Evolutionary conservation across 176 grass and related monocot genomes (phyloP), one percentile per base, ranked within the genome.

Genomic region (Aechmea fasciata): DNA sequence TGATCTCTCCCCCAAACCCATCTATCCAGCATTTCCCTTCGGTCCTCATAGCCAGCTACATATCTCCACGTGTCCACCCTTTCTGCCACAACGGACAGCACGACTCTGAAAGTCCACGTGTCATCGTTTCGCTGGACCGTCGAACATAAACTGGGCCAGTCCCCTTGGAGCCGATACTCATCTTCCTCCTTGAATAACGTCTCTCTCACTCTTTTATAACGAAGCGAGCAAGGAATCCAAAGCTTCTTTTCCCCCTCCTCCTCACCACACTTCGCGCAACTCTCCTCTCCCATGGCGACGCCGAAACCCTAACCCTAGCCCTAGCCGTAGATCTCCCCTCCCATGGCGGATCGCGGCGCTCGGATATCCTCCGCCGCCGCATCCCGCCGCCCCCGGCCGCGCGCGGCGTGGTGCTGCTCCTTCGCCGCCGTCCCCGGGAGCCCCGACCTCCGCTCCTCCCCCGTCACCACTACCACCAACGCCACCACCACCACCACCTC

Each of bases 331-430:
- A 49, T 63, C 23, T 10, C 24, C 23, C 57, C 59, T 0, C 12
- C 9, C 18, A 88, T 88, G 85, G 69, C 69, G 57, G 80, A 87
- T 11, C 65, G 15, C 3, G 14, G 55, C 20, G n/a, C 7, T 9
- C 55, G 55, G n/a, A 61, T 15, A 61, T 61, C 11, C 25, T 67
- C 75, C n/a, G 51, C 68, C 67, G 67, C 69, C 71, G 74, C 77
- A 29, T 67, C 77, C 65, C 75, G 78, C 51, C 81, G 75, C 55
- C 26, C 64, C 70, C 49, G 71, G 73, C 29, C 81, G 74, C 10
- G 70, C 63, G 11, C 79, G 84, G 81, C 75, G 75, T 91, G 88
- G 88, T 91, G 88, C 81, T 91, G 88, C 84, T 84, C 84, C 25
- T 91, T 87, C 81, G 13, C 75, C 2, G 81, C 78, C 64, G 47